phyloP scores from a whole-genome alignment of 257 asterid species.

The Solanum rostratum region DNA sequence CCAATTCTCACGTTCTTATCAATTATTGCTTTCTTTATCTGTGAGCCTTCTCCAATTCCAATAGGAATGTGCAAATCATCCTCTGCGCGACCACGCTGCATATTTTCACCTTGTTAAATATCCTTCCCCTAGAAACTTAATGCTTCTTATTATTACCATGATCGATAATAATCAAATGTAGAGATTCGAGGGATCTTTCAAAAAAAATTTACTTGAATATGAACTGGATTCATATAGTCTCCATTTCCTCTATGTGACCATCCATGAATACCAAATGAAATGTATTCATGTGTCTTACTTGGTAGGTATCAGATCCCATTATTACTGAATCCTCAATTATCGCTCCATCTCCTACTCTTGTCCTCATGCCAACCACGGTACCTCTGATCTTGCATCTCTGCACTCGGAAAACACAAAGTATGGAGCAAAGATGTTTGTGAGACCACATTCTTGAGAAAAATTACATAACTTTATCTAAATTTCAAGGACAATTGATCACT shows the following conservation, averaged over 20 bases:
- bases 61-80: constrained; percentile 27
- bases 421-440: neutral
- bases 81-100: constrained; percentile 31
- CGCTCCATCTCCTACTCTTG: constrained; percentile 52
- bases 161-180: neutral
- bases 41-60: constrained; percentile 73
- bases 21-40: constrained; percentile 52
- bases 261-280: neutral
- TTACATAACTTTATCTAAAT: neutral
- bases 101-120: neutral
- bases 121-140: neutral
- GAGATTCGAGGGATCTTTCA: neutral
- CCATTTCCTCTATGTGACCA: neutral
- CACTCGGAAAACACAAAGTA: neutral
- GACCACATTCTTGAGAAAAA: neutral
- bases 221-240: neutral
- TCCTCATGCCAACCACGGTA: constrained; percentile 67
- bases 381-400: constrained; percentile 78
- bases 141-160: neutral
- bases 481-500: neutral
- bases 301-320: constrained; percentile 65
- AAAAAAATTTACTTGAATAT: neutral
- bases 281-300: constrained; percentile 24
- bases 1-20: constrained; percentile 86
- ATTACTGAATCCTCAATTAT: constrained; percentile 67